These are phyloP conservation scores for Phaeophleospora eucalypticola DNA, from an alignment of 2,329 filamentous ascomycete species.

Conservation along the genomic window DNA sequence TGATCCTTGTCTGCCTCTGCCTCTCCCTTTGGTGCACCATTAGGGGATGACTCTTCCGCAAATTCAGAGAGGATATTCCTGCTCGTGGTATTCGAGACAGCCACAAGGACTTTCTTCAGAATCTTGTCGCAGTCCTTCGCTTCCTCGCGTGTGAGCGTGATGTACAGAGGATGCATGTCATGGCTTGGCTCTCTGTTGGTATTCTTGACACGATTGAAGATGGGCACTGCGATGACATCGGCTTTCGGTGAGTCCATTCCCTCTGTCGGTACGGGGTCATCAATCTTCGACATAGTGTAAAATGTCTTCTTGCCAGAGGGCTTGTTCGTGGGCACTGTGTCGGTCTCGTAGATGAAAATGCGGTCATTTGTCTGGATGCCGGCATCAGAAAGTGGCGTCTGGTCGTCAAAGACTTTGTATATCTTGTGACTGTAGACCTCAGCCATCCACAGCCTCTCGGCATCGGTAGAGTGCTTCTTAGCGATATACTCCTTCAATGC, in stretches of 20 bases:
- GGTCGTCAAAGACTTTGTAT: conserved; percentile 79
- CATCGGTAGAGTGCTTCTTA: conserved; percentile 49
- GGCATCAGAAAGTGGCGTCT: conserved; percentile 63
- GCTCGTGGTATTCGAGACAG: conserved; percentile 72
- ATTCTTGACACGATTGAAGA: conserved; percentile 61
- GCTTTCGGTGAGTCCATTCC: conserved; percentile 58
- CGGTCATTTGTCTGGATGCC: conserved; percentile 60
- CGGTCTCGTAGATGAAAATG: conserved; percentile 72
- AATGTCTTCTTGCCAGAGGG: conserved; percentile 48
- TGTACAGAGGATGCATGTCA: conserved; percentile 52
- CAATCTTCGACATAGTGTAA: conserved; percentile 43
- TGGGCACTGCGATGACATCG: conserved; percentile 65
- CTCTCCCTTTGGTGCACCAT: conserved; percentile 8
- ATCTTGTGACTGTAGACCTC: conserved; percentile 82
- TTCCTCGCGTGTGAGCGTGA: conserved; percentile 71
- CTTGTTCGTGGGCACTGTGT: conserved; percentile 73
- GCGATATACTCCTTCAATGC: conserved; percentile 61
- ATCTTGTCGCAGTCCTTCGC: conserved; percentile 66
- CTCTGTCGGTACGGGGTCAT: conserved; percentile 42
- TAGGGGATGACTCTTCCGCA: conserved; percentile 13
- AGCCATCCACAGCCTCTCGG: conserved; percentile 66
- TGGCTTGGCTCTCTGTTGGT: neutral
- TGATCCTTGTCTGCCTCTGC: conserved; percentile 41
- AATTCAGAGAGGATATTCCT: conserved; percentile 58
- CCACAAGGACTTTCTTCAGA: conserved; percentile 72